phyloP scores from a whole-genome alignment of 176 grass and related monocot species.

The Areca catechu region DNA sequence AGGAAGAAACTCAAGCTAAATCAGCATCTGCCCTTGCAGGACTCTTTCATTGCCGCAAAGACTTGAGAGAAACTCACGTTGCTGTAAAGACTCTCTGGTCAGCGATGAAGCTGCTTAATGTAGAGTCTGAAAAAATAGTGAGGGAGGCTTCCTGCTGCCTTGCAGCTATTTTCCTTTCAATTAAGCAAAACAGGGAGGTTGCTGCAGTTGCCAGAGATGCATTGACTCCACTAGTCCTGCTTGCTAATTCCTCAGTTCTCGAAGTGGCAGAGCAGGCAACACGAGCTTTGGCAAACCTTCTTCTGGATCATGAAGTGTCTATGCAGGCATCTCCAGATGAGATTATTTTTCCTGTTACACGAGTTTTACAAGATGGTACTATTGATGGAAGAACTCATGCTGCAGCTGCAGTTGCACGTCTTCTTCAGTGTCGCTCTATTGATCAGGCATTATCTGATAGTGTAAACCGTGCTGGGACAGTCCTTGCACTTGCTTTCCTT shows the following conservation, averaged over 20 bases:
- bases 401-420: constrained; percentile 78
- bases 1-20: constrained; percentile 95
- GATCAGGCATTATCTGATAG: constrained; percentile 63
- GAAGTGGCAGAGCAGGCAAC: constrained; percentile 87
- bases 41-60: constrained; percentile 87
- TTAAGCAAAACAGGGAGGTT: constrained; percentile 88
- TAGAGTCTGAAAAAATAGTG: constrained; percentile 66
- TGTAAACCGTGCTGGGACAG: constrained; percentile 69
- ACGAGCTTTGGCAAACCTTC: constrained; percentile 87
- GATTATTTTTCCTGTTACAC: constrained; percentile 66
- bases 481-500: constrained; percentile 72
- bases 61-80: constrained; percentile 84
- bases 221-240: constrained; percentile 49
- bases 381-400: constrained; percentile 94
- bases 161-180: constrained; percentile 93
- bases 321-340: constrained; percentile 62
- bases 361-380: constrained; percentile 69
- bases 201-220: constrained; percentile 71
- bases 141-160: constrained; percentile 66
- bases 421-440: constrained; percentile 56
- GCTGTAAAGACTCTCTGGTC: constrained; percentile 80
- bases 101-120: constrained; percentile 74
- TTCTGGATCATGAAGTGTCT: constrained; percentile 83
- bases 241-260: constrained; percentile 64
- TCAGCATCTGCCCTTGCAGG: constrained; percentile 87